These are phyloP conservation scores for Nymphaea colorata DNA, from an alignment of 164 flowering plant species.

Conservation along the genomic window DNA sequence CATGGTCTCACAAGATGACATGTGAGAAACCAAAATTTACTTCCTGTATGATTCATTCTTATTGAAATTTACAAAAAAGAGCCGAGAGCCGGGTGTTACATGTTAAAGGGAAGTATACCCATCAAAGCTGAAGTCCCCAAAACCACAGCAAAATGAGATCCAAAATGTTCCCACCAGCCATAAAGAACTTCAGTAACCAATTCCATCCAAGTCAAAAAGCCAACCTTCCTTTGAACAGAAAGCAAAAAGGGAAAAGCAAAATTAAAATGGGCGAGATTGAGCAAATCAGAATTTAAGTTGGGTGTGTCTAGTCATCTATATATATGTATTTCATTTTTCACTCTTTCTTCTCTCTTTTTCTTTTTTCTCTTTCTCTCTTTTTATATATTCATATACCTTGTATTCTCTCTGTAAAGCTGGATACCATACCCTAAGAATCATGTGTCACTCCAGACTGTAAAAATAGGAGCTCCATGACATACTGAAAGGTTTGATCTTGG, in stretches of 20 bases:
- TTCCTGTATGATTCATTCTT: background rate
- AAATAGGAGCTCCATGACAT: slow-evolving; percentile 36
- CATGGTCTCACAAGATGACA: background rate
- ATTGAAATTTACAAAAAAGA: background rate
- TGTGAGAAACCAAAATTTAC: background rate
- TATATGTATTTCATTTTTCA: slow-evolving; percentile 6
- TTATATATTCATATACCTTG: background rate
- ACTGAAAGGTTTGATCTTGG: slow-evolving; percentile 26
- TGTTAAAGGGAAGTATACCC: background rate
- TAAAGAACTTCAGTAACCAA: slow-evolving; percentile 35
- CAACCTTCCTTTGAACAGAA: slow-evolving; percentile 1
- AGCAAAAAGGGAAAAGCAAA: slow-evolving; percentile 6
- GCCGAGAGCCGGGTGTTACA: background rate
- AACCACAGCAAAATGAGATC: slow-evolving; percentile 30
- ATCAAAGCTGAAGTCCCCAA: slow-evolving; percentile 28
- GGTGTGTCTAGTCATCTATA: slow-evolving; percentile 7
- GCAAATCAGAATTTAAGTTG: slow-evolving; percentile 24
- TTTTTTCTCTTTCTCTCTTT: slow-evolving; percentile 2
- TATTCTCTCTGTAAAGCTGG: background rate
- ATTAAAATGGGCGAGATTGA: slow-evolving; percentile 3
- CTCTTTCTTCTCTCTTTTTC: slow-evolving; percentile 4
- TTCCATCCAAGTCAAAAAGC: slow-evolving; percentile 3
- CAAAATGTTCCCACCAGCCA: slow-evolving; percentile 19
- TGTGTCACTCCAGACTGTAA: slow-evolving; percentile 57
- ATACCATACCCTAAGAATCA: slow-evolving; percentile 5